Evolutionary conservation across 164 flowering plant genomes (phyloP), one percentile per base, ranked within the genome.

Genomic region (Amborella trichopoda): DNA sequence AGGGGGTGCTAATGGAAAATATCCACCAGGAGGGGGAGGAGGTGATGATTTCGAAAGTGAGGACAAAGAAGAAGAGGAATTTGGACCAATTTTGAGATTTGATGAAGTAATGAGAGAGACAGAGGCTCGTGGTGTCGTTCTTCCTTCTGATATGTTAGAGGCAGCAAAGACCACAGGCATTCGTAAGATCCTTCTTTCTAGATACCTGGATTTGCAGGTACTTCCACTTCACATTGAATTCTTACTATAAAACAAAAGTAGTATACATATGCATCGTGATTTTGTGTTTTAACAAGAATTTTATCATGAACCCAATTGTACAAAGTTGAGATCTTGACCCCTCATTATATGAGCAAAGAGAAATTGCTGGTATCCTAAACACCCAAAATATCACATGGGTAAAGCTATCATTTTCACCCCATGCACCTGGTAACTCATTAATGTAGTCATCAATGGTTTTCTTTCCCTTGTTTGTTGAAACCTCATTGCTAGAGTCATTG

Each of bases 141-240:
- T 85, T 50, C 95, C 91, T 22, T 40, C 53, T 1, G 95, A 85
- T 54, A 80, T 85, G 85, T 40, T 80, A 32, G 79, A 82, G 59
- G 93, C 93, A 10, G 93, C 95, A 2, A 71, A 71, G 48, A 62
- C 59, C 10, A 36, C 46, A 1, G 95, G 93, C 18, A 68, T 86
- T 46, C 71, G 91, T 10, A 41, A 63, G 55, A 44, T 78, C 38
- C 53, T 86, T 55, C 78, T 83, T 23, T 44, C 49, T 22, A 60
- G 93, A 28, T 83, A 78, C 51, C 67, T 86, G 64, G 87, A 86
- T 50, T 69, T 78, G 68, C 84, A 83, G 89, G 95, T 89, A 38
- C 1, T 1, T 8, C 17, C 26, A 43, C 24, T 12, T 23, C 23
- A 3, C 9, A 43, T n/a, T n/a, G n/a, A n/a, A n/a, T n/a, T n/a